phyloP scores from a whole-genome alignment of 352 stramenopile species.

The Pythium oligandrum region DNA sequence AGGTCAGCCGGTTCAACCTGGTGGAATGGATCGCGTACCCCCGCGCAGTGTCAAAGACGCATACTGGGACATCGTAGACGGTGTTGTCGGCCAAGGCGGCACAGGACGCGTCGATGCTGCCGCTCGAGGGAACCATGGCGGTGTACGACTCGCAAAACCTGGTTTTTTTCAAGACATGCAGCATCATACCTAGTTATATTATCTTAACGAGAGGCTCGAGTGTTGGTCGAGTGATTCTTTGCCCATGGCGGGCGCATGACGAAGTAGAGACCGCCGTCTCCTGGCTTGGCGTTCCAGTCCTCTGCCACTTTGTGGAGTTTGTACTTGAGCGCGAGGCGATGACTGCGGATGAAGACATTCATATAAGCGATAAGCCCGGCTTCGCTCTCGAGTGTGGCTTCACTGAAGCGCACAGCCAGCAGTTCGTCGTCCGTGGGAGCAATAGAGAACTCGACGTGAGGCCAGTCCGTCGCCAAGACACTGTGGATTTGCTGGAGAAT shows the following conservation, averaged over 20 bases:
- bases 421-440: slow-evolving; percentile 53
- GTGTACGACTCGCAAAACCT: slow-evolving; percentile 46
- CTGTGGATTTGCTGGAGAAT: slow-evolving; percentile 70
- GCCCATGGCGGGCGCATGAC: slow-evolving; percentile 36
- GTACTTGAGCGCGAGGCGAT: slow-evolving; percentile 68
- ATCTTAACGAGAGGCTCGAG: background rate
- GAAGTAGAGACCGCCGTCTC: slow-evolving; percentile 34
- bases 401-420: slow-evolving; percentile 52
- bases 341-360: slow-evolving; percentile 72
- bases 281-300: slow-evolving; percentile 57
- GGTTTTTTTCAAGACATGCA: slow-evolving; percentile 82
- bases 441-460: slow-evolving; percentile 46
- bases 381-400: slow-evolving; percentile 45
- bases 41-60: slow-evolving; percentile 38
- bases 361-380: slow-evolving; percentile 72
- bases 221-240: slow-evolving; percentile 18
- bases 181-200: slow-evolving; percentile 30
- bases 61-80: slow-evolving; percentile 60
- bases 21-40: slow-evolving; percentile 47
- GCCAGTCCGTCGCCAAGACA: slow-evolving; percentile 55
- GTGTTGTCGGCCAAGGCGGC: slow-evolving; percentile 51
- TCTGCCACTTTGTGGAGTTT: slow-evolving; percentile 70
- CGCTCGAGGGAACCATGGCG: slow-evolving; percentile 53
- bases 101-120: slow-evolving; percentile 20
- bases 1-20: slow-evolving; percentile 29